These are phyloP conservation scores for Naganishia friedmannii DNA, from an alignment of 768 basidiomycete species.

Conservation along the genomic window DNA sequence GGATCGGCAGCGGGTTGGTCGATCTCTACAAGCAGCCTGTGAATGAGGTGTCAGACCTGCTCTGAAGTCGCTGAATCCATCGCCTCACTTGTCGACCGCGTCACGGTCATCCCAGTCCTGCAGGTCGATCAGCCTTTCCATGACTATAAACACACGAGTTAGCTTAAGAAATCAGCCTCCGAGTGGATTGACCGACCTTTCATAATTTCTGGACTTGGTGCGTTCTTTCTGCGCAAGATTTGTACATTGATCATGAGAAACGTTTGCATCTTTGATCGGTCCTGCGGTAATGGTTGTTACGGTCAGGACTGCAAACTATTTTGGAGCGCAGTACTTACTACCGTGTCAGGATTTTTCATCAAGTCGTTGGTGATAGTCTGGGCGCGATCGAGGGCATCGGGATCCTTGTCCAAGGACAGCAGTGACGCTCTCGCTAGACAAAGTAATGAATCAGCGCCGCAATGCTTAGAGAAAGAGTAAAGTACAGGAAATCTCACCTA, in stretches of 20 bases:
- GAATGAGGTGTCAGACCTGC: neutral
- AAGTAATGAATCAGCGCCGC: neutral
- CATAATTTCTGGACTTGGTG: conserved; percentile 3
- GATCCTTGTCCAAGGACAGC: conserved; percentile 1
- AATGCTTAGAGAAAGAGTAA: neutral
- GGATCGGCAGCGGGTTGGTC: neutral
- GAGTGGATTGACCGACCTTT: neutral
- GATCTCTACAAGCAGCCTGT: conserved; percentile 3
- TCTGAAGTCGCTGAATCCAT: neutral
- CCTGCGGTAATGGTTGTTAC: neutral
- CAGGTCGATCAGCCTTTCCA: conserved; percentile 13
- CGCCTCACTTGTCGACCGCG: neutral
- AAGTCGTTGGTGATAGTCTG: conserved; percentile 13
- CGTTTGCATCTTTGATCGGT: neutral
- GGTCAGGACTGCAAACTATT: neutral
- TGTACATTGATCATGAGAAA: conserved; percentile 14
- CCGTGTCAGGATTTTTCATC: neutral
- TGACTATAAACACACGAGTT: neutral
- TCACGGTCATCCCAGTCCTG: conserved; percentile 3
- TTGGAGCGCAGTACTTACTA: neutral
- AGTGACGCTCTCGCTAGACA: conserved; percentile 2
- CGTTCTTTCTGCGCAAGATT: conserved; percentile 9
- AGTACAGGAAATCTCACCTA: neutral
- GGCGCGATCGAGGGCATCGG: conserved; percentile 10
- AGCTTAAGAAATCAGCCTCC: neutral